Conservation (phyloP, 768 basidiomycete genomes). For the Heimioporus sp. region DNA sequence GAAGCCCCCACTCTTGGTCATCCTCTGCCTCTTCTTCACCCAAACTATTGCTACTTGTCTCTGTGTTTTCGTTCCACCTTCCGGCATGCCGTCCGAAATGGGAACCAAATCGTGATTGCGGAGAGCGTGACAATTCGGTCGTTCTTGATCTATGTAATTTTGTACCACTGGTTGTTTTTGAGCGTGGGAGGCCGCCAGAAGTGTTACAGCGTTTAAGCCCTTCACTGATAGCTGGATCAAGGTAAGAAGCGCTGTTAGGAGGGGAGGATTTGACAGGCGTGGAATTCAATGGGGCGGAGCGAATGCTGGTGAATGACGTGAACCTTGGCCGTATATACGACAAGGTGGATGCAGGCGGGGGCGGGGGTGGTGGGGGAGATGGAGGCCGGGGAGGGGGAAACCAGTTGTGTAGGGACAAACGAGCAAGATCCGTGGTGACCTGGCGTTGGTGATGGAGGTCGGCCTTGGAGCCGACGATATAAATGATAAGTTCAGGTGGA, state of each 20-base stretch:
- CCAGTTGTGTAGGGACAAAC: slow-evolving; percentile 84
- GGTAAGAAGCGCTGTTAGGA: slow-evolving; percentile 59
- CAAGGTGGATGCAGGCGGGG: slow-evolving; percentile 40
- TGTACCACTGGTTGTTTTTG: slow-evolving; percentile 45
- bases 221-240: slow-evolving; percentile 57
- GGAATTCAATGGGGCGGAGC: slow-evolving; percentile 57
- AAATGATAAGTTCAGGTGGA: slow-evolving; percentile 84
- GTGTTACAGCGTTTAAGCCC: slow-evolving; percentile 55
- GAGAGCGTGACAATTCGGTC: slow-evolving; percentile 41
- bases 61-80: slow-evolving; percentile 55
- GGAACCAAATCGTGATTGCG: slow-evolving; percentile 55
- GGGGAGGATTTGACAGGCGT: slow-evolving; percentile 44
- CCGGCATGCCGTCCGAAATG: slow-evolving; percentile 50
- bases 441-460: slow-evolving; percentile 71
- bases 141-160: slow-evolving; percentile 31
- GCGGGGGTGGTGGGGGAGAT: slow-evolving; percentile 62
- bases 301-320: slow-evolving; percentile 45
- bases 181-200: slow-evolving; percentile 44
- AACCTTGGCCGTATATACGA: slow-evolving; percentile 37
- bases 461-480: slow-evolving; percentile 93
- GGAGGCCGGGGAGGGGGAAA: slow-evolving; percentile 77
- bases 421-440: slow-evolving; percentile 78
- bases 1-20: slow-evolving; percentile 68
- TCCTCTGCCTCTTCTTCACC: slow-evolving; percentile 60
- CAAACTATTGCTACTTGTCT: slow-evolving; percentile 64